Evolutionary conservation across 805 yeast species (phyloP).

Genomic region (Candida rishiriensis): DNA sequence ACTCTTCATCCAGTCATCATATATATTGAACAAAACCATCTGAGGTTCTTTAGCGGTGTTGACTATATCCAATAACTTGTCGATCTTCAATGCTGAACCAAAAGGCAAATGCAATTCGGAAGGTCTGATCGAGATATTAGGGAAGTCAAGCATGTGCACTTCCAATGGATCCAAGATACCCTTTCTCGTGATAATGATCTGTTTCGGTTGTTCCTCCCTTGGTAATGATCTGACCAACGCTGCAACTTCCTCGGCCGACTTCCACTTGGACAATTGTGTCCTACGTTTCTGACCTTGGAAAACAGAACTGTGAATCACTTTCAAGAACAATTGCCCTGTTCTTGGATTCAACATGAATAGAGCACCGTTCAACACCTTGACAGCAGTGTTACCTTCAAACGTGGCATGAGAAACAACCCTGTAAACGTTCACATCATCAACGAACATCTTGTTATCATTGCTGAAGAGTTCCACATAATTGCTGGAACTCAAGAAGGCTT

Average conservation of each 20-base stretch:
- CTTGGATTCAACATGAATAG: constrained; percentile 85
- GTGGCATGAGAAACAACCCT: constrained; percentile 90
- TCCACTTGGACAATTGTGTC: constrained; percentile 95
- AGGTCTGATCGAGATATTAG: constrained; percentile 83
- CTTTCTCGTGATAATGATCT: constrained; percentile 82
- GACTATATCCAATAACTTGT: constrained; percentile 72
- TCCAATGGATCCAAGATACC: constrained; percentile 93
- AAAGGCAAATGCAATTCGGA: constrained; percentile 89
- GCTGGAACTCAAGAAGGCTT: constrained; percentile 81
- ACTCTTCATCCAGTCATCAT: constrained; percentile 88
- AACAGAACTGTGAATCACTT: constrained; percentile 87
- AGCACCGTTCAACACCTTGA: constrained; percentile 92
- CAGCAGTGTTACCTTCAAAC: constrained; percentile 86
- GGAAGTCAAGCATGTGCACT: constrained; percentile 95
- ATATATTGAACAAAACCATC: constrained; percentile 84
- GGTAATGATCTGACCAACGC: constrained; percentile 87
- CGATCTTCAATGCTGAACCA: constrained; percentile 77
- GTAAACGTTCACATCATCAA: constrained; percentile 93
- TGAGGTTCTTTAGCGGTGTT: constrained; percentile 87
- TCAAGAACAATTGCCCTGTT: constrained; percentile 84
- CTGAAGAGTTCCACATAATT: constrained; percentile 89
- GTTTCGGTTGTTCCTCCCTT: constrained; percentile 91
- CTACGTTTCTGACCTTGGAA: constrained; percentile 97
- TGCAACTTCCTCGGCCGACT: constrained; percentile 95
- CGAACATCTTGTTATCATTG: constrained; percentile 75